Evolutionary conservation across 1,284 basidiomycete genomes (phyloP), one percentile per base, ranked within the genome.

Genomic region (Spongispora temasekensis): DNA sequence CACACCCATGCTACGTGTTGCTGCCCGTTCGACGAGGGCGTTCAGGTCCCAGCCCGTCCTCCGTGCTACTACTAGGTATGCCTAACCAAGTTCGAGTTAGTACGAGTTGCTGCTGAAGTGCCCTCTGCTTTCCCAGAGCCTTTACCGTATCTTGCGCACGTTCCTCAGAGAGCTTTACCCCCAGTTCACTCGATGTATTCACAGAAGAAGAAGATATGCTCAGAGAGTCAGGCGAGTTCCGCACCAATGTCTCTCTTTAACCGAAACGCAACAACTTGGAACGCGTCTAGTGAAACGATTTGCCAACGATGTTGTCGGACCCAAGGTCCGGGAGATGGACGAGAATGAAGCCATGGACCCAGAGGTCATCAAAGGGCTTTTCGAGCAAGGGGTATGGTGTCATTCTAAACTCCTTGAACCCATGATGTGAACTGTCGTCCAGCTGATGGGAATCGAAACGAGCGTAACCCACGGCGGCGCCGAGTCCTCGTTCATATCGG

Each of bases 371-470:
- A 84, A 93, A 71, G 94, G 90, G 0, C 83, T 98, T 23, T 99
- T 98, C 65, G 95, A 98, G 61, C 94, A 98, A 78, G 97, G 97
- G 32, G 94, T 98, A 72, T 68, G 90, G 79, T 25, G 28, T 7
- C 32, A 37, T 57, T 56, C 40, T 42, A 31, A 8, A 17, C 37
- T 27, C 31, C 12, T 30, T 28, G 30, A 53, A 7, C 46, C 21
- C 52, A n/a, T n/a, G 8, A 51, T 55, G 25, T 28, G 32, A 30
- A 23, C 17, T n/a, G 44, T 53, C 34, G 44, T 46, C 42, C 15
- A 96, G 93, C 83, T 97, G 57, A 99, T 99, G 97, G 96, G 93
- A 54, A 95, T 99, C 66, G 97, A 99, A 79, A 98, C 94, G 4
- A 85, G 83, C 59, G 83, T 86, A 15, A 93, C 93, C 40, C 85